Conservation (phyloP, 768 basidiomycete species). For the Phanerochaete sordida region DNA sequence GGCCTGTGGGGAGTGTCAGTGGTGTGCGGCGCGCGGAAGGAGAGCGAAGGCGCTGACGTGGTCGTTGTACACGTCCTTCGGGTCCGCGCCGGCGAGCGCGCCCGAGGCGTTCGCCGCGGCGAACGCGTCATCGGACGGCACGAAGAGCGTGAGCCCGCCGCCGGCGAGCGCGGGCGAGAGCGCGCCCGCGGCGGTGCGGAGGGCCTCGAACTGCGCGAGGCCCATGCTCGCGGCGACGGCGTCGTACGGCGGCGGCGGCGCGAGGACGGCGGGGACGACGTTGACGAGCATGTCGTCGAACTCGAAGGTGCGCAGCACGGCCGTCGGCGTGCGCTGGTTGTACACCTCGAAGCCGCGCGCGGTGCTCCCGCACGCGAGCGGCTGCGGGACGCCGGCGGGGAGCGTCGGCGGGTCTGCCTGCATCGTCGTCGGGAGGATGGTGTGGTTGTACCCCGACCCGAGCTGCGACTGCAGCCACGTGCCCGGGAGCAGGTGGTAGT, state of each 20-base stretch:
- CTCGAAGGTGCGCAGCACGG: background rate
- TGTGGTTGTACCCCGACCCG: background rate
- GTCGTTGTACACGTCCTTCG: background rate
- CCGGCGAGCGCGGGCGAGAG: background rate
- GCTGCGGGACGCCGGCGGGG: background rate
- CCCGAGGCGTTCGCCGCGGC: background rate
- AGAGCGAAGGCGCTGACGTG: background rate
- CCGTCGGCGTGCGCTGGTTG: slow-evolving; percentile 2
- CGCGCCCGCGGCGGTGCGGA: background rate
- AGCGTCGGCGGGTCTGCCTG: background rate
- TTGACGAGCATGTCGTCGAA: background rate
- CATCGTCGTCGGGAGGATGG: slow-evolving; percentile 1
- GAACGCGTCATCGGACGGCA: background rate
- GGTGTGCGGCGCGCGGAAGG: background rate
- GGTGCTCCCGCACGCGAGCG: background rate
- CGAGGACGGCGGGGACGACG: background rate
- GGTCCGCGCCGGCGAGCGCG: background rate
- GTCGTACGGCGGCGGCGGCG: background rate
- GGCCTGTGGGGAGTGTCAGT: background rate
- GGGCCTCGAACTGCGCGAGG: background rate
- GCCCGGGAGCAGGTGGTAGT: slow-evolving; percentile 5
- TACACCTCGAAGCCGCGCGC: background rate
- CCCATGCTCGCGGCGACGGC: background rate
- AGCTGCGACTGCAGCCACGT: background rate
- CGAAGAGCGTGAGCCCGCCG: background rate